A percentile compares a stretch with the other conserved stretches of the same genome.
phyloP scores from a whole-genome alignment of 148 eudicot species.

The Fagopyrum esculentum region DNA sequence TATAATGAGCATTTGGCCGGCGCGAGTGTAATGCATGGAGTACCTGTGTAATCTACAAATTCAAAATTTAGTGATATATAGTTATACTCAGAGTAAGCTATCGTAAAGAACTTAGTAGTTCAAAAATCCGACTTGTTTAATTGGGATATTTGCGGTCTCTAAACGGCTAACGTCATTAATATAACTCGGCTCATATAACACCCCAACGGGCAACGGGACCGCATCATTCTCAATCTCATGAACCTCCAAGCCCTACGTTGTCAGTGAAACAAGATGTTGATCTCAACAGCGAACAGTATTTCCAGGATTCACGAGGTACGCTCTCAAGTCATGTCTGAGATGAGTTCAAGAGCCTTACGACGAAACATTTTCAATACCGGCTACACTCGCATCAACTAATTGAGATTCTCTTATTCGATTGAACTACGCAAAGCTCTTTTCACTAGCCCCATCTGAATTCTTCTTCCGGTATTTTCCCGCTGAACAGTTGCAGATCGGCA shows the following conservation, averaged over 20 bases:
- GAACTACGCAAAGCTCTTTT: neutral
- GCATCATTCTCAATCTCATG: neutral
- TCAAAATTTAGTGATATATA: too few relatives aligned
- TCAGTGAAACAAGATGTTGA: neutral
- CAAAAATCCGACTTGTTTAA: too few relatives aligned
- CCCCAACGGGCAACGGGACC: neutral
- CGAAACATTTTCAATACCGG: neutral
- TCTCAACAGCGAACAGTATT: neutral
- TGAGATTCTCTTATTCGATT: neutral
- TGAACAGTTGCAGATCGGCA: neutral
- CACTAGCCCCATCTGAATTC: neutral
- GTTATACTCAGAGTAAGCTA: too few relatives aligned
- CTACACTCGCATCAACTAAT: neutral
- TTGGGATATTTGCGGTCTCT: too few relatives aligned
- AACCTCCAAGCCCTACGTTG: neutral
- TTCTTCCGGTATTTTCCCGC: neutral
- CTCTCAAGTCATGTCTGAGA: neutral
- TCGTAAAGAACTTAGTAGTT: too few relatives aligned
- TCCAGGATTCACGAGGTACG: neutral
- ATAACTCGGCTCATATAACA: too few relatives aligned
- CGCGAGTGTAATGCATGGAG: too few relatives aligned
- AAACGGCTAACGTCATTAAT: too few relatives aligned
- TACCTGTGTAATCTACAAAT: too few relatives aligned
- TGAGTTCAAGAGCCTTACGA: neutral
- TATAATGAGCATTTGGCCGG: too few relatives aligned